Base-by-base conservation (phyloP, 495 filamentous ascomycete genomes). In the Xylaria telfairii region DNA sequence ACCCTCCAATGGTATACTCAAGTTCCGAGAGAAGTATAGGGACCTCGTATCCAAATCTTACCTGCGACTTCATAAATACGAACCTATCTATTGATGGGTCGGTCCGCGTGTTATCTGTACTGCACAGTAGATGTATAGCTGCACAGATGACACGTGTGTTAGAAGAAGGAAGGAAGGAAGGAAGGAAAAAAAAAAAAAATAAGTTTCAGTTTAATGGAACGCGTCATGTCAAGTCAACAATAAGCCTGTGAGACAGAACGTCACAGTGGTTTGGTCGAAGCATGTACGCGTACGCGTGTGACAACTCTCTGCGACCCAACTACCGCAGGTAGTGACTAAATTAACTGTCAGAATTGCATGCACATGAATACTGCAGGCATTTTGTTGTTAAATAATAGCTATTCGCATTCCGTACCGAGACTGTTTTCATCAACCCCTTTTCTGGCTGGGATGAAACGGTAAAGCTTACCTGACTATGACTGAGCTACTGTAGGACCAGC, bases 121-220 rank as follows among this genome's bases (percentile, higher is more conserved):
- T 32, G 53, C 32, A 8, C 34, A 37, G 34, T 37, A 37, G 7
- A 30, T 56, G 21, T 13, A 56, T 56, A 56, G 26, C 53, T 34
- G 5, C 24, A 34, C 24, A n/a, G 2, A 3, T 59, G 56, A 59
- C 56, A 59, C 56, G 30, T n/a, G 8, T n/a, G n/a, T n/a, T n/a
- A n/a, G n/a, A n/a, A n/a, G n/a, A n/a, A n/a, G n/a, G n/a, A n/a
- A n/a, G n/a, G n/a, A n/a, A n/a, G n/a, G n/a, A n/a, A n/a, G n/a
- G n/a, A n/a, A n/a, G n/a, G n/a, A n/a, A n/a, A n/a, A n/a, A n/a
- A n/a, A 30, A 30, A 21, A 37, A 37, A 21, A 59, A 32, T 59
- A 37, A 63, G 60, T 63, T 63, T 63, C 41, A 41, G 41, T n/a
- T 65, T 49, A 30, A 65, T 49, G 46, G 44, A 65, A 65, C 62